These are phyloP conservation scores for Stemphylium lycopersici DNA, from an alignment of 2,329 filamentous ascomycete genomes.

Conservation along the genomic window DNA sequence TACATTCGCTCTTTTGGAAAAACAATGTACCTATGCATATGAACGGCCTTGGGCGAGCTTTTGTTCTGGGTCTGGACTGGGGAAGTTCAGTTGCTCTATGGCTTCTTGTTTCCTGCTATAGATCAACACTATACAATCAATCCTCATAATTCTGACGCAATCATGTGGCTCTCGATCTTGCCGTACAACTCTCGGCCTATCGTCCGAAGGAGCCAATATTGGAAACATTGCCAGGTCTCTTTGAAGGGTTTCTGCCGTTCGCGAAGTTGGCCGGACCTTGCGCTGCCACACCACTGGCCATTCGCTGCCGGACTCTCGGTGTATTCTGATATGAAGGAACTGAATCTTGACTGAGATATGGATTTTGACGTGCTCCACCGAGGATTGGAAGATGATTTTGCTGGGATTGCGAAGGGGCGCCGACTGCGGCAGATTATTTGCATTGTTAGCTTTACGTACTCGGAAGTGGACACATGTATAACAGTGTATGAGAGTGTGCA, in stretches of 20 bases:
- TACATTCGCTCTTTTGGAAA: too few relatives aligned
- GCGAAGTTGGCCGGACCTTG: constrained; percentile 34
- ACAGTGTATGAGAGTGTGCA: neutral
- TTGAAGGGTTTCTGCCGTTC: constrained; percentile 40
- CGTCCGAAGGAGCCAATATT: constrained; percentile 20
- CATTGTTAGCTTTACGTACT: constrained; percentile 4
- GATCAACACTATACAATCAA: neutral
- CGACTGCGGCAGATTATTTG: constrained; percentile 30
- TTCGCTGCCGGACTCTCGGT: constrained; percentile 41
- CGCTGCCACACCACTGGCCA: constrained; percentile 27
- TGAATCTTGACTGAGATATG: constrained; percentile 22
- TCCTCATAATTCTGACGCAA: neutral
- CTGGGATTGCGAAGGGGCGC: constrained; percentile 38
- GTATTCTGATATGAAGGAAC: constrained; percentile 37
- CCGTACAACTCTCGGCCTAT: constrained; percentile 1
- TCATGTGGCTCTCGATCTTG: neutral
- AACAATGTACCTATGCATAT: too few relatives aligned
- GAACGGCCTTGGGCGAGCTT: too few relatives aligned
- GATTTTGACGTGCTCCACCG: constrained; percentile 34
- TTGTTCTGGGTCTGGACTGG: too few relatives aligned
- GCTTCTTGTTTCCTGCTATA: too few relatives aligned
- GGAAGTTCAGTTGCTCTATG: too few relatives aligned
- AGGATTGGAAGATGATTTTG: constrained; percentile 39
- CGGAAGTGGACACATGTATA: neutral
- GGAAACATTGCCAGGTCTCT: constrained; percentile 20